Evolutionary conservation across 179 eudicot species (phyloP).

Genomic region (Carnegiea gigantea): DNA sequence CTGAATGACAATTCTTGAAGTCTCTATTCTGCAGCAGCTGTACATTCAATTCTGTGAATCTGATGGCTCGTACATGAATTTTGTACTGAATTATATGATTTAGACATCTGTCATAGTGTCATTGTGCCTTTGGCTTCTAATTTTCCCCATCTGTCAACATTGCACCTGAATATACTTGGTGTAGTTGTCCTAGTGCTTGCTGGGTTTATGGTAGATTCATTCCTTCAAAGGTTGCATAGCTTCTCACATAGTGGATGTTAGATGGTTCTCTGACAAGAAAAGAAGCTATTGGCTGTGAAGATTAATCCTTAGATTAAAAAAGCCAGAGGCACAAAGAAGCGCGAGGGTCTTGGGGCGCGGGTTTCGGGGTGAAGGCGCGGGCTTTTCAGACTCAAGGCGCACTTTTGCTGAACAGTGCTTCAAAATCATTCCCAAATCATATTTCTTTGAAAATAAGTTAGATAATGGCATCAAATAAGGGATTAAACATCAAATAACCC

Average conservation of each 20-base stretch:
- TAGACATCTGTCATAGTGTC: neutral
- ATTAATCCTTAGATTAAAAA: neutral
- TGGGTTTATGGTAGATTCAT: neutral
- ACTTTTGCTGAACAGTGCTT: too few species aligned
- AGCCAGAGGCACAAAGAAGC: too few species aligned
- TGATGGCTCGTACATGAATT: neutral
- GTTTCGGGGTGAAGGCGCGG: too few species aligned
- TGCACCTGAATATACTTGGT: neutral
- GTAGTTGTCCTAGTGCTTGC: neutral
- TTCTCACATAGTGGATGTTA: neutral
- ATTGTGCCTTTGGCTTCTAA: neutral
- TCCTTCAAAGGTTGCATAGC: neutral
- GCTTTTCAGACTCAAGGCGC: too few species aligned
- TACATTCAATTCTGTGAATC: neutral
- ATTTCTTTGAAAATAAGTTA: too few species aligned
- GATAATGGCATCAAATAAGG: too few species aligned
- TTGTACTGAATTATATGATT: too few species aligned
- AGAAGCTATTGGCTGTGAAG: neutral
- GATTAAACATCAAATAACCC: too few species aligned
- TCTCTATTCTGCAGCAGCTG: neutral
- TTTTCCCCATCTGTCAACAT: neutral
- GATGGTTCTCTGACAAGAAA: neutral
- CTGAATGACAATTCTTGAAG: neutral
- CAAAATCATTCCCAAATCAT: too few species aligned
- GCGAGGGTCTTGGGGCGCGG: too few species aligned